Percentiles rank a stretch among this genome's conserved stretches.
phyloP scores from a whole-genome alignment of 345 rosid genomes.

The Aurinia saxatilis region DNA sequence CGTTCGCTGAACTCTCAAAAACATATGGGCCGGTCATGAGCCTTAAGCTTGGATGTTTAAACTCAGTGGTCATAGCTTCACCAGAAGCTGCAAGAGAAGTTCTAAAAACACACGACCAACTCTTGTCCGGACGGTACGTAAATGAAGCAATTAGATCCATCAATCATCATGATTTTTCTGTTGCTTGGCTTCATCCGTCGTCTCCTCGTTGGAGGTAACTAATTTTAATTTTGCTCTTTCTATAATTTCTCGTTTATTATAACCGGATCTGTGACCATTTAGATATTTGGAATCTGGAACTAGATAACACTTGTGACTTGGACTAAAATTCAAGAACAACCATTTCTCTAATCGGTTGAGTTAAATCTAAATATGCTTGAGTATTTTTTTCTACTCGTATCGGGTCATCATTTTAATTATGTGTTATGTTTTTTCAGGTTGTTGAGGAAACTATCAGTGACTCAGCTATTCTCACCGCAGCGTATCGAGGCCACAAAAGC shows the following conservation, averaged over 20 bases:
- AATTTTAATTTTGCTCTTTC: neutral
- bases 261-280: too few species aligned
- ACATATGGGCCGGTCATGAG: constrained; percentile 37
- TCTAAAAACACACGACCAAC: constrained; percentile 26
- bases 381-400: too few species aligned
- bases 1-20: constrained; percentile 28
- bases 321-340: too few species aligned
- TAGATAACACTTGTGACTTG: too few species aligned
- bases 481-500: constrained; percentile 8
- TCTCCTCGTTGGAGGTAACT: constrained; percentile 23
- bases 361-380: too few species aligned
- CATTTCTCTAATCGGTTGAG: too few species aligned
- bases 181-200: constrained; percentile 11
- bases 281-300: too few species aligned
- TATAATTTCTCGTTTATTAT: too few species aligned
- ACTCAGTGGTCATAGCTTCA: constrained; percentile 5
- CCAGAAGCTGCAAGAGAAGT: constrained; percentile 15
- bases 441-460: constrained; percentile 6
- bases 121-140: constrained; percentile 2
- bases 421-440: neutral
- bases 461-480: constrained; percentile 10
- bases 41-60: constrained; percentile 16
- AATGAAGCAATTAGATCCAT: constrained; percentile 2
- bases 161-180: constrained; percentile 9
- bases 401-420: neutral